These are phyloP conservation scores for Inosperma sp. DNA, from an alignment of 768 basidiomycete genomes.

Conservation along the genomic window DNA sequence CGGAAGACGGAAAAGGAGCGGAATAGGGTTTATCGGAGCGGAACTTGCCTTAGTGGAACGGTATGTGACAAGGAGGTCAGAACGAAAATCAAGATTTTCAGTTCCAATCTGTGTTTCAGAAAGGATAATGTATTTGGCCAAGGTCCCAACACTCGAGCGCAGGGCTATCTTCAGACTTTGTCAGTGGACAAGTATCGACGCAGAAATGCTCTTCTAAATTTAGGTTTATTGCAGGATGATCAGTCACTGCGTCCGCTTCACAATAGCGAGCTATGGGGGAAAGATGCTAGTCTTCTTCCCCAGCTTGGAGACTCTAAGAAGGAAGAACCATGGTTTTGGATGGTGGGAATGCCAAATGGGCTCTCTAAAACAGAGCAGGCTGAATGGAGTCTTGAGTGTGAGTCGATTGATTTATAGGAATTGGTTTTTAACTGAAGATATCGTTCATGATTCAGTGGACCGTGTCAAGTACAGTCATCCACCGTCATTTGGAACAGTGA, in stretches of 20 bases:
- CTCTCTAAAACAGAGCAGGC: conserved; percentile 13
- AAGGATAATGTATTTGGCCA: conserved; percentile 19
- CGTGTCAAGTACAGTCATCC: conserved; percentile 26
- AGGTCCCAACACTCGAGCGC: conserved; percentile 18
- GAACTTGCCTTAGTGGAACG: too few species aligned
- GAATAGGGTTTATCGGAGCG: too few species aligned
- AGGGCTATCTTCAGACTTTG: conserved; percentile 15
- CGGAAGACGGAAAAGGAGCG: too few species aligned
- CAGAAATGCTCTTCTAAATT: conserved; percentile 11
- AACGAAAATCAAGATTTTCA: conserved; percentile 15
- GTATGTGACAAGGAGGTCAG: too few species aligned
- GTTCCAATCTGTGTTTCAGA: conserved; percentile 19
- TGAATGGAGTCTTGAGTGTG: conserved; percentile 23
- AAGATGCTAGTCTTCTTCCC: conserved; percentile 11
- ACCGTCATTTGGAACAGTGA: too few species aligned
- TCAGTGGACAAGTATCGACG: conserved; percentile 10
- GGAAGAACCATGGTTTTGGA: conserved; percentile 23
- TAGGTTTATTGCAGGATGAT: conserved; percentile 14
- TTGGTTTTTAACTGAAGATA: not conserved
- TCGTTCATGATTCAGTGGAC: not conserved
- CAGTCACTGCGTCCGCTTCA: conserved; percentile 12
- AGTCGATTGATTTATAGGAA: conserved; percentile 1
- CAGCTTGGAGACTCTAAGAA: conserved; percentile 13
- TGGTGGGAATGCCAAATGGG: conserved; percentile 11
- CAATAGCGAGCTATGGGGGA: conserved; percentile 14